Base-by-base conservation (phyloP, 2,329 filamentous ascomycete species). In the Cercospora sp. region DNA sequence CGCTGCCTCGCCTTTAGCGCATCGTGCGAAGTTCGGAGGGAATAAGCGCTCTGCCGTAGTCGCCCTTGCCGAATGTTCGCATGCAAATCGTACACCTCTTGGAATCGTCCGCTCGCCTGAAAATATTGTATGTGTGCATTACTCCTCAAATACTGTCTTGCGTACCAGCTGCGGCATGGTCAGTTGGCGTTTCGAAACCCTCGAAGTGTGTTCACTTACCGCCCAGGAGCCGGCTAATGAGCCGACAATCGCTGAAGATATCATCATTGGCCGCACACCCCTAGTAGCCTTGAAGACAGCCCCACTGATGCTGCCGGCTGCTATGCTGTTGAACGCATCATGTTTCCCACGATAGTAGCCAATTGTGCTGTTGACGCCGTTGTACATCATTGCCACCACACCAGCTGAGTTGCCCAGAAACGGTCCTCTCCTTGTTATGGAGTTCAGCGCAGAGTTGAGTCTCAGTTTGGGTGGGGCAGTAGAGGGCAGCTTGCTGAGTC, bases 251-350 rank as follows among this genome's bases (percentile, higher is more conserved):
- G 90, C 92, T 71, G 93, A 92, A 39, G 94, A 97, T 76, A 98
- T 95, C 84, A 95, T 85, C 94, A 98, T 98, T 36, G 93, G 94
- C 80, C 91, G 87, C 69, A 95, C 71, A 5, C 95, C 95, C 76
- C 92, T 87, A 60, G 96, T 98, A 80, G 94, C 96, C 86, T 97
- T 98, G 83, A 99, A 99, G 13, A 99, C 79, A 86, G 94, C 94
- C 67, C 95, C 95, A 77, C 93, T 96, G 74, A 99, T 80, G 1
- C 86, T 91, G 72, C 96, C 95, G 5, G 95, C 94, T 20, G 87
- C 81, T 64, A 99, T 87, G 71, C 93, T 95, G 83, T 99, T 99
- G 67, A 90, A 87, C 3, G 93, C 87, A 80, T 99, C 96, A 75
- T 97, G 93, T 82, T 93, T 92, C 71, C 93, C 93, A 69, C 94